Evolutionary conservation across 2,329 filamentous ascomycete species (phyloP), one percentile per base, ranked within the genome.

Genomic region (Talaromyces sp.): DNA sequence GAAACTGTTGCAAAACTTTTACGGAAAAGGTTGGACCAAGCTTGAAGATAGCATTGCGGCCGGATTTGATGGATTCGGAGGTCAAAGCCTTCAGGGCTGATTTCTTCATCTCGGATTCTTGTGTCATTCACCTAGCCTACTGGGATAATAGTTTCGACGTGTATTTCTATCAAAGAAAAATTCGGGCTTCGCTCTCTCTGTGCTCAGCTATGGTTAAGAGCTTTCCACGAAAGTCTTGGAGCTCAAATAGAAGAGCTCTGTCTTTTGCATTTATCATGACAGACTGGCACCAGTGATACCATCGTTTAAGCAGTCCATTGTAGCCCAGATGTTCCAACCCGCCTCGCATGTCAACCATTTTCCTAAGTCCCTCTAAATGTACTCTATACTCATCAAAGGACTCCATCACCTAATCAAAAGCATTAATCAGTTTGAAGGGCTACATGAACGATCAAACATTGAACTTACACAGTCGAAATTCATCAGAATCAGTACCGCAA

Each of bases 1-100:
- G 61, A 54, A 67, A 18, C 44, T 76, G 31, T 52, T 76, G 42
- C 66, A 63, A n/a, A 60, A 62, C 6, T 67, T 71, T 52, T 69
- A 67, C 4, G 66, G 66, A 18, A 28, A 64, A 4, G 68, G 69
- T 1, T 75, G 65, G 62, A 68, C 66, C 33, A 50, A 64, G 3
- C 57, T 75, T 58, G 70, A 70, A 44, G 67, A 63, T 11, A 63
- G 66, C 18, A 58, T 65, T 33, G 61, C 39, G 8, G 40, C 56
- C 8, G 40, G 39, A 5, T 31, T 58, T 18, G 56, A 58, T 4
- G 56, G 39, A 23, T 23, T 11, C 7, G 7, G 23, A 3, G 23
- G 21, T 3, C 16, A 12, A 23, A 44, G 18, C 2, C n/a, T 18
- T 42, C 14, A 39, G n/a, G 9, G 7, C 16, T 44, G n/a, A 8